Evolutionary conservation across 1,139 yeast species (phyloP), one percentile per base, ranked within the genome.

Genomic region (Geotrichum klebahnii): DNA sequence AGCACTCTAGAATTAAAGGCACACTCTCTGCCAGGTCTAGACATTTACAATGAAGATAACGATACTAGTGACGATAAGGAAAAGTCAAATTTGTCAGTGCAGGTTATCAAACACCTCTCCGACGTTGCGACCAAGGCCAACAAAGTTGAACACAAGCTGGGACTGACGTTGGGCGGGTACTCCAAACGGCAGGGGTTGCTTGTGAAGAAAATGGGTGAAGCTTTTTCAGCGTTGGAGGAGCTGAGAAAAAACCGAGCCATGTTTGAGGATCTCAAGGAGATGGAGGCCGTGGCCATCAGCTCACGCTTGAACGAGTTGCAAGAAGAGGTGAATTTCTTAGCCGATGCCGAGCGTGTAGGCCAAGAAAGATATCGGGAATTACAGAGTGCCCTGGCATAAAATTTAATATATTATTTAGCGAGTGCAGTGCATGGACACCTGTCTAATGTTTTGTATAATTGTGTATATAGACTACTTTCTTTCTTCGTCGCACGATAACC

Each of bases 311-410:
- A 62, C 2, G 39, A 60, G 1, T 58, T 76, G 26, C 75, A 74
- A 54, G 70, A 67, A 16, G 65, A 70, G 49, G 76, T 74, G 23
- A 74, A 75, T 50, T 56, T 50, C 3, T 57, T 77, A 29, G 65
- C 67, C 2, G 66, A 65, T 32, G 73, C 73, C 0, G 80, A 76
- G 48, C 63, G 68, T 22, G 53, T 46, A 9, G 71, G 67, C 0
- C 73, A 67, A 58, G 70, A 63, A 44, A 58, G 62, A 43, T 68
- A 63, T 46, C 57, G 65, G 14, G 67, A 62, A 37, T 46, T 64
- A 33, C 48, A 49, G 34, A 20, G 19, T 14, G 23, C 28, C 9
- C 17, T 24, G 2, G 41, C 10, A 26, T 26, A 6, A 10, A 26
- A 6, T 26, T 6, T 26, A 8, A 8, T 10, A 26, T 26, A 6